Conservation (phyloP, 2,329 filamentous ascomycete genomes). For the Fusarium sp. region DNA sequence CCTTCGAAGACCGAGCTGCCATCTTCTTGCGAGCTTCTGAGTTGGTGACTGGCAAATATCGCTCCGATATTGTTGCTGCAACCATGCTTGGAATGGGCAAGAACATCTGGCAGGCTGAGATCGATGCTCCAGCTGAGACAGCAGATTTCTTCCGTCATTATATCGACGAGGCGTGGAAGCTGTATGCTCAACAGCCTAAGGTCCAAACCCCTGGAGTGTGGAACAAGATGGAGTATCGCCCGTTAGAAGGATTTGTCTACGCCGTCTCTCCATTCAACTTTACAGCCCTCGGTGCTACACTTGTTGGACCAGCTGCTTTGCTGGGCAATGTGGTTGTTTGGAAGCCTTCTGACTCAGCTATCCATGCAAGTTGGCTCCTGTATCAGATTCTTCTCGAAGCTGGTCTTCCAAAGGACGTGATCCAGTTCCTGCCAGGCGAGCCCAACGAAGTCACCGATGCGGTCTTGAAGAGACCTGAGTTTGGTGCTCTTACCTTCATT, state of each 20-base stretch:
- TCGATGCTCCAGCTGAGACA: constrained; percentile 32
- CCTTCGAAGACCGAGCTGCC: constrained; percentile 29
- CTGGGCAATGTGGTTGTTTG: constrained; percentile 56
- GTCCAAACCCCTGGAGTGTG: constrained; percentile 18
- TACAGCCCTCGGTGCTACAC: constrained; percentile 53
- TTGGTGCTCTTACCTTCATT: constrained; percentile 52
- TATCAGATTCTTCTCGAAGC: constrained; percentile 55
- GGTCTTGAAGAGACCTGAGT: constrained; percentile 50
- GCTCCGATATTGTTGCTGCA: constrained; percentile 30
- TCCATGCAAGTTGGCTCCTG: constrained; percentile 51
- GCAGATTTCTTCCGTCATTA: constrained; percentile 51
- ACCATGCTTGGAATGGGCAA: constrained; percentile 39
- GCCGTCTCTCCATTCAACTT: constrained; percentile 57
- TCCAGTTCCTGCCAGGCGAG: constrained; percentile 54
- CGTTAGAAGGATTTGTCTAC: constrained; percentile 56
- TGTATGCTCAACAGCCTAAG: constrained; percentile 24
- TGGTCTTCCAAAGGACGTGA: constrained; percentile 51
- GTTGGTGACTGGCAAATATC: constrained; percentile 34
- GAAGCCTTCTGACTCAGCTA: constrained; percentile 52
- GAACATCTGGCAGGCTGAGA: constrained; percentile 37
- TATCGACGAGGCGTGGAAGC: constrained; percentile 31
- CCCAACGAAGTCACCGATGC: constrained; percentile 50
- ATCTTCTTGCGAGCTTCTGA: constrained; percentile 35
- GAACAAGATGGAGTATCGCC: constrained; percentile 49
- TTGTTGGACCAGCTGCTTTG: constrained; percentile 50